These are phyloP conservation scores for Nakaseomyces delphensis DNA, from an alignment of 1,139 yeast species.

Conservation along the genomic window DNA sequence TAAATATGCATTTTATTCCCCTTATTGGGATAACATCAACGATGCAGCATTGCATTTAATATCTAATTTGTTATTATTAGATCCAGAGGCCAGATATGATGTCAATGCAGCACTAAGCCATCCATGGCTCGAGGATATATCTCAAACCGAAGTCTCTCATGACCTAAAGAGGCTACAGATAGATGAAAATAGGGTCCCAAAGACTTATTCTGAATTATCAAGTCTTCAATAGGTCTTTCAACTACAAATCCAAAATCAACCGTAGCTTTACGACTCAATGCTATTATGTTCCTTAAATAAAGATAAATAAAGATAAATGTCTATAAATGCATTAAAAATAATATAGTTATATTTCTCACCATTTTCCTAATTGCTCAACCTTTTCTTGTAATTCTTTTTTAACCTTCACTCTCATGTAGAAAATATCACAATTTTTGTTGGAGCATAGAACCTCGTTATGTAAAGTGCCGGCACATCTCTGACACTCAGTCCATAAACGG, in stretches of 20 bases:
- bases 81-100: constrained; percentile 46
- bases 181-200: constrained; percentile 22
- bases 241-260: neutral
- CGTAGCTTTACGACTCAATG: neutral
- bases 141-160: constrained; percentile 12
- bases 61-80: constrained; percentile 49
- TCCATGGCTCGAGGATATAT: constrained; percentile 42
- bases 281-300: neutral
- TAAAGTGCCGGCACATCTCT: constrained; percentile 90
- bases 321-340: neutral
- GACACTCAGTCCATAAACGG: constrained; percentile 96
- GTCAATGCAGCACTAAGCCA: constrained; percentile 47
- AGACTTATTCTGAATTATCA: constrained; percentile 29
- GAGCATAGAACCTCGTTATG: constrained; percentile 95
- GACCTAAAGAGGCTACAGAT: constrained; percentile 22
- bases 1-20: constrained; percentile 64
- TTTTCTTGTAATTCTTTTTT: constrained; percentile 76
- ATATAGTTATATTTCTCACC: constrained; percentile 22
- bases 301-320: neutral
- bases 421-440: constrained; percentile 93
- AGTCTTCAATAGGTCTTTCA: constrained; percentile 10
- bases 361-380: constrained; percentile 60
- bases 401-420: constrained; percentile 93
- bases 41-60: constrained; percentile 61
- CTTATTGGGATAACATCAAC: constrained; percentile 66